These are phyloP conservation scores for Aspergillus sp. DNA, from an alignment of 2,329 filamentous ascomycete genomes.

Conservation along the genomic window DNA sequence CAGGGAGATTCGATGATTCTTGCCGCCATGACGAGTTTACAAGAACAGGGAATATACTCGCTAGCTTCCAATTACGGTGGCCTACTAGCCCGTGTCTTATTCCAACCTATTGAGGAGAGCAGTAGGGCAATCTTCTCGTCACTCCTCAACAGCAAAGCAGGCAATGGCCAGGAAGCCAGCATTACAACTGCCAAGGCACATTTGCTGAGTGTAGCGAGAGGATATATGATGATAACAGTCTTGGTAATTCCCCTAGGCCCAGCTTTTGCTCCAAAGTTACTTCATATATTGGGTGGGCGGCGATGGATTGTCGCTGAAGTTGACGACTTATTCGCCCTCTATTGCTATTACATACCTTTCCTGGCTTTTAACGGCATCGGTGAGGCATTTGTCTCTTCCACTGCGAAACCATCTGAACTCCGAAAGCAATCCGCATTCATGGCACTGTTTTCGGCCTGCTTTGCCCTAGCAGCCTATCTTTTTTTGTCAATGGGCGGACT, in stretches of 20 bases:
- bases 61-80: constrained; percentile 94
- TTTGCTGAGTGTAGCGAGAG: constrained; percentile 57
- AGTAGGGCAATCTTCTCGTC: constrained; percentile 87
- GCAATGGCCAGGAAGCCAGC: constrained; percentile 16
- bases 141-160: constrained; percentile 56
- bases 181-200: constrained; percentile 32
- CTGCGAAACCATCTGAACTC: constrained; percentile 73
- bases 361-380: constrained; percentile 87
- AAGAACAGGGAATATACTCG: constrained; percentile 86
- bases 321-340: constrained; percentile 70
- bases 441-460: constrained; percentile 74
- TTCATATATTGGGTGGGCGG: constrained; percentile 72
- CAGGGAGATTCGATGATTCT: constrained; percentile 93
- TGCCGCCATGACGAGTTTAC: constrained; percentile 70
- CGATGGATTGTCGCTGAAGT: constrained; percentile 75
- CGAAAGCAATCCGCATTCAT: constrained; percentile 80
- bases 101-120: constrained; percentile 94
- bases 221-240: constrained; percentile 74
- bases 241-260: constrained; percentile 71
- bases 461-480: constrained; percentile 71
- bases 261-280: constrained; percentile 68
- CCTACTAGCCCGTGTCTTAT: constrained; percentile 80
- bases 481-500: constrained; percentile 68
- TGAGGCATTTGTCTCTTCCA: constrained; percentile 89
- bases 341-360: constrained; percentile 91